These are phyloP conservation scores for Pythium pectinolyticum DNA, from an alignment of 352 stramenopile species.

Conservation along the genomic window DNA sequence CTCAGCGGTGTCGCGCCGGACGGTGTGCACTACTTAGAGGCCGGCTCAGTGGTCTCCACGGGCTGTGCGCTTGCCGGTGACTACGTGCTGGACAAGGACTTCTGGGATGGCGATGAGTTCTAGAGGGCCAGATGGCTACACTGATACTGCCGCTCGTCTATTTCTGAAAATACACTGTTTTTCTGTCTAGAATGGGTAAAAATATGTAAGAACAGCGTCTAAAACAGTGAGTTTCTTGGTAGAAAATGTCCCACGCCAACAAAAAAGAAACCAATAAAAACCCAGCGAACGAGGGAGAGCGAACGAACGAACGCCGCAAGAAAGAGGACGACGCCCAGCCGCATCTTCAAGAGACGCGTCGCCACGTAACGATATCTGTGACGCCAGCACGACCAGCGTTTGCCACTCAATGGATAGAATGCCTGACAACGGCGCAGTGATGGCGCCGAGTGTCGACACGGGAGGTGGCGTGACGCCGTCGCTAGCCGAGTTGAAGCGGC, in stretches of 20 bases:
- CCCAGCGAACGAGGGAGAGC: conserved; percentile 2
- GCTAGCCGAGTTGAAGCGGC: conserved; percentile 15
- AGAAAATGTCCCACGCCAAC: conserved; percentile 22
- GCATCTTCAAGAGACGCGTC: conserved; percentile 21
- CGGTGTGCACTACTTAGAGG: conserved; percentile 70
- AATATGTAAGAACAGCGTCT: no score
- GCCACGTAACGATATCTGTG: neutral
- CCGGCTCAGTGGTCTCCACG: conserved; percentile 61
- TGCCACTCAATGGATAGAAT: no score
- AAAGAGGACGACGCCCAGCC: neutral
- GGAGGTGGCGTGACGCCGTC: conserved; percentile 13
- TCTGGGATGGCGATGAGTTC: conserved; percentile 66
- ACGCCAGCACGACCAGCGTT: neutral
- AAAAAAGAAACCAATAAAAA: conserved; percentile 14
- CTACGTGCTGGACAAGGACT: conserved; percentile 80
- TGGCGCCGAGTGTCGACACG: conserved; percentile 5
- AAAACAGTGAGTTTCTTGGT: conserved; percentile 9
- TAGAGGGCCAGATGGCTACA: no score
- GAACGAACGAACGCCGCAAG: conserved; percentile 4
- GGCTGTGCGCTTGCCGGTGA: conserved; percentile 63
- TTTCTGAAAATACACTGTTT: neutral
- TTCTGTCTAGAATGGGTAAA: no score
- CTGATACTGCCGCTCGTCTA: no score
- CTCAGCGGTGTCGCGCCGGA: conserved; percentile 73
- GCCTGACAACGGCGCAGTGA: no score